Evolutionary conservation across 2,329 filamentous ascomycete genomes (phyloP), one percentile per base, ranked within the genome.

Genomic region (Chrysoporthe puriensis): DNA sequence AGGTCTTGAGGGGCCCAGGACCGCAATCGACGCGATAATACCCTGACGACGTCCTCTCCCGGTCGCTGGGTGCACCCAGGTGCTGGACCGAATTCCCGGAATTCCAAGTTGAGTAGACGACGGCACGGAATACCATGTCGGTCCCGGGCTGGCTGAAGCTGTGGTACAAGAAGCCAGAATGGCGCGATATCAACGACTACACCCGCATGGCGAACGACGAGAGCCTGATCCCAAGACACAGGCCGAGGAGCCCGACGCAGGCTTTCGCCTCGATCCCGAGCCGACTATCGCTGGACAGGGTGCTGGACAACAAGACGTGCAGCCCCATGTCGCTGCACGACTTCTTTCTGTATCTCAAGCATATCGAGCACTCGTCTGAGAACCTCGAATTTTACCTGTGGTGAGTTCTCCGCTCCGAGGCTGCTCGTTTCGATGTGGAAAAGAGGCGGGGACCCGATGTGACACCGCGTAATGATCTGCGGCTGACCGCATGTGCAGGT

Each of bases 121-220:
- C 40, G 58, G 21, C 36, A 26, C 58, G n/a, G 42, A 32, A 61
- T 18, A 48, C 13, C 40, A 70, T 83, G 80, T 79, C 71, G 82
- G 69, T 60, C 26, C 59, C 68, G 16, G 66, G 36, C 43, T 70
- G 66, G 66, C 36, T 70, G 59, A 68, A 44, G 21, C 68, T 73
- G 58, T 84, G 82, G 82, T 84, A 84, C 73, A 83, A 82, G 75
- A 83, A 82, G 72, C 82, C 82, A 2, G 81, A 83, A 67, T 84
- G 83, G 72, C 76, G 81, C 34, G 81, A 84, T 69, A 80, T 84
- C 72, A 80, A 77, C 56, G 77, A 83, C 69, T 84, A 82, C 70
- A 78, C 81, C 34, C 79, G 82, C 26, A 62, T 75, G 2, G 66
- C 79, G 63, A 80, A 77, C 43, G 68, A 70, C 21, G 54, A 70